These are phyloP conservation scores for Pseudopyricularia javanii DNA, from an alignment of 2,329 filamentous ascomycete species.

Conservation along the genomic window DNA sequence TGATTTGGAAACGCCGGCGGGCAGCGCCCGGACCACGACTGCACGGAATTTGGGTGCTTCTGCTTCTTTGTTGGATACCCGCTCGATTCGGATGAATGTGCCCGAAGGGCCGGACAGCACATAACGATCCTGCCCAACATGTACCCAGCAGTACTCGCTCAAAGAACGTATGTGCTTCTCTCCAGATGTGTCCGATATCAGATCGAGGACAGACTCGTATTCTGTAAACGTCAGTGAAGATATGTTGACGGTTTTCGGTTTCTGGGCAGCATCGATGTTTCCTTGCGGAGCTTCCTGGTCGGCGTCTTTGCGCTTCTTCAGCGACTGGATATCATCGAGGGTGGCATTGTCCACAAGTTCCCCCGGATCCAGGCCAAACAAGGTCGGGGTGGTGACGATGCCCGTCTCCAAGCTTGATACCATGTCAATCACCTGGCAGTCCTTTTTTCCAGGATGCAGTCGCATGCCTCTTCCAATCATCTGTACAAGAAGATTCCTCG, in stretches of 20 bases:
- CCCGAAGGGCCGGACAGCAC: conserved; percentile 55
- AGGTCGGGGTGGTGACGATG: conserved; percentile 78
- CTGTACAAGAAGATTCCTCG: conserved; percentile 85
- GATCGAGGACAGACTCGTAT: conserved; percentile 83
- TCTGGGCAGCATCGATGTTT: neutral
- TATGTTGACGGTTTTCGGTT: conserved; percentile 3
- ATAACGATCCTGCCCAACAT: conserved; percentile 57
- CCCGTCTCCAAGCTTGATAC: conserved; percentile 75
- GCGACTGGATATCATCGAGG: conserved; percentile 44
- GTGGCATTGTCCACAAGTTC: conserved; percentile 61
- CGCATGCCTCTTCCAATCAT: conserved; percentile 97
- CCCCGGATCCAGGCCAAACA: conserved; percentile 82
- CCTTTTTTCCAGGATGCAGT: conserved; percentile 63
- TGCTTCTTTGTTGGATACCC: conserved; percentile 15
- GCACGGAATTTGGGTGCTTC: conserved; percentile 23
- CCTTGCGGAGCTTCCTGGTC: conserved; percentile 18
- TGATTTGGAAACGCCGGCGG: conserved; percentile 27
- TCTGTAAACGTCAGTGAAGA: conserved; percentile 58
- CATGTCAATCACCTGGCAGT: conserved; percentile 96
- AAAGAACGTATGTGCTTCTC: conserved; percentile 69
- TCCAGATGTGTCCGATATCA: conserved; percentile 69
- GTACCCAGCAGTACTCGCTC: conserved; percentile 73
- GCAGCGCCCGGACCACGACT: conserved; percentile 35
- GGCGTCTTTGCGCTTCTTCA: conserved; percentile 34
- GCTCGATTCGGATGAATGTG: conserved; percentile 45